phyloP scores from a whole-genome alignment of 352 stramenopile species.

The Phytophthora kernoviae region DNA sequence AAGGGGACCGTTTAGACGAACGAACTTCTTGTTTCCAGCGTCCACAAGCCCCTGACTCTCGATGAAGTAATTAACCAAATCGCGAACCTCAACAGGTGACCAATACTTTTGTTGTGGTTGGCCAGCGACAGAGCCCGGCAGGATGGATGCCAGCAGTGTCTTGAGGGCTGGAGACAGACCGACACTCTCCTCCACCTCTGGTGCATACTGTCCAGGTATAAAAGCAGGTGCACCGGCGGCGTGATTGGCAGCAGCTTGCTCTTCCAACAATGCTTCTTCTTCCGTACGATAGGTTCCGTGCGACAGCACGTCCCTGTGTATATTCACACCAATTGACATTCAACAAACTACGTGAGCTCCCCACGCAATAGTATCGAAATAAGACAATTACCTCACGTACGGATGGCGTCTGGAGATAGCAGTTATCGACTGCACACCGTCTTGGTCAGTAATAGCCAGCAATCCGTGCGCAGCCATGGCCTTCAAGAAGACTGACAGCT shows the following conservation, averaged over 20 bases:
- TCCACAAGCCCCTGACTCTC: slow-evolving; percentile 62
- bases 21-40: slow-evolving; percentile 64
- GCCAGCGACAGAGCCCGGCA: slow-evolving; percentile 14
- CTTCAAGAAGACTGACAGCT: slow-evolving; percentile 77
- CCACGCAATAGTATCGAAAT: background rate
- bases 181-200: slow-evolving; percentile 71
- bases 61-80: slow-evolving; percentile 68
- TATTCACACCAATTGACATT: slow-evolving; percentile 5
- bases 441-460: slow-evolving; percentile 61
- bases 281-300: slow-evolving; percentile 61
- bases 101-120: slow-evolving; percentile 61
- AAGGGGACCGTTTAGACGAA: slow-evolving; percentile 63
- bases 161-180: slow-evolving; percentile 63
- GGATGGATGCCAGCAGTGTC: slow-evolving; percentile 46
- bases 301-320: slow-evolving; percentile 54
- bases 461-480: slow-evolving; percentile 63
- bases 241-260: slow-evolving; percentile 44
- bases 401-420: slow-evolving; percentile 63
- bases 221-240: slow-evolving; percentile 46
- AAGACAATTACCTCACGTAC: slow-evolving; percentile 43
- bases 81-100: slow-evolving; percentile 52
- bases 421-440: slow-evolving; percentile 84
- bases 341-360: slow-evolving; percentile 14
- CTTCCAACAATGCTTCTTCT: slow-evolving; percentile 55
- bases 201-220: slow-evolving; percentile 62